Percentiles rank a stretch among this genome's conserved stretches.
Evolutionary conservation across 2,329 filamentous ascomycete genomes (phyloP).

Genomic region (Alternaria alternata): DNA sequence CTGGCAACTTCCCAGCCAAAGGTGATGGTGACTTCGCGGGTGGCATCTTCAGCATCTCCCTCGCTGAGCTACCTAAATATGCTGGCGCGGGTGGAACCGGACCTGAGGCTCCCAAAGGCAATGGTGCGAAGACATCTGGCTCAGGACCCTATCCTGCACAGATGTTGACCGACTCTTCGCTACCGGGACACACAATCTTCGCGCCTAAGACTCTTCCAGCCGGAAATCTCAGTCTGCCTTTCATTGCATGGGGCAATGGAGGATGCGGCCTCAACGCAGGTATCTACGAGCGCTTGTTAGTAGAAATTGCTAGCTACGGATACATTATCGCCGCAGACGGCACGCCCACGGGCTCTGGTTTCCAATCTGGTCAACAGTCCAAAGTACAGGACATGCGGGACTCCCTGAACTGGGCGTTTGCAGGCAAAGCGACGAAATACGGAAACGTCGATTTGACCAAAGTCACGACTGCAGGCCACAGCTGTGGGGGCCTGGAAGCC

Average conservation of each 20-base stretch:
- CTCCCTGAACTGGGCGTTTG: slow-evolving; percentile 27
- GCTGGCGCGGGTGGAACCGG: slow-evolving; percentile 3
- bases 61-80: slow-evolving; percentile 28
- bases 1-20: slow-evolving; percentile 29
- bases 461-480: slow-evolving; percentile 30
- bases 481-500: slow-evolving; percentile 28
- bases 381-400: slow-evolving; percentile 36
- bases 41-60: slow-evolving; percentile 32
- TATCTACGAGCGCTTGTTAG: slow-evolving; percentile 26
- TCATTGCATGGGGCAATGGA: slow-evolving; percentile 33
- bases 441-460: slow-evolving; percentile 29
- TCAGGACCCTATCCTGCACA: slow-evolving; percentile 31
- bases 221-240: slow-evolving; percentile 25
- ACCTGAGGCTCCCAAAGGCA: too few relatives aligned
- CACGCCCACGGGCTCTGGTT: slow-evolving; percentile 12
- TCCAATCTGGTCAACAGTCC: slow-evolving; percentile 12
- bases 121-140: background rate
- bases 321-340: slow-evolving; percentile 33
- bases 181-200: too few relatives aligned
- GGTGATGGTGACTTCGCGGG: slow-evolving; percentile 32
- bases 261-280: slow-evolving; percentile 23
- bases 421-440: slow-evolving; percentile 29
- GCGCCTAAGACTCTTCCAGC: slow-evolving; percentile 12
- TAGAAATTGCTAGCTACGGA: slow-evolving; percentile 30
- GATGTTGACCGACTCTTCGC: slow-evolving; percentile 23